These are phyloP conservation scores for Pythium dissotocum DNA, from an alignment of 352 stramenopile genomes.

Conservation along the genomic window DNA sequence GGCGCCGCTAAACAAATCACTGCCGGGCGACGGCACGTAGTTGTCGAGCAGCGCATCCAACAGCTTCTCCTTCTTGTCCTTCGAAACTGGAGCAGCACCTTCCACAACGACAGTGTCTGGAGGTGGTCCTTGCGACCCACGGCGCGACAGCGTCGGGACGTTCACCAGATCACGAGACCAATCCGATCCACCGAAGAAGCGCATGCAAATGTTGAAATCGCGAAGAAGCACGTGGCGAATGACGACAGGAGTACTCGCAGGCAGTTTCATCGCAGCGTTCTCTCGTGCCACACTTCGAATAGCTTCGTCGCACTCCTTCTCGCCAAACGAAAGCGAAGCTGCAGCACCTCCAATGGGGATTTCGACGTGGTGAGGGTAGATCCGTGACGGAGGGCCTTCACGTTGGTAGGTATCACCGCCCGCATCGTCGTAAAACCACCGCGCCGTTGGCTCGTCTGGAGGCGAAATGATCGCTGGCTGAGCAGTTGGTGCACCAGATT, in stretches of 20 bases:
- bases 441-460: slow-evolving; percentile 69
- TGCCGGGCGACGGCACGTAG: slow-evolving; percentile 67
- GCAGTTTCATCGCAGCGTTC: slow-evolving; percentile 46
- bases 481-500: slow-evolving; percentile 40
- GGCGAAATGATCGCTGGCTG: slow-evolving; percentile 57
- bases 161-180: slow-evolving; percentile 66
- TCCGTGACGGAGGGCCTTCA: slow-evolving; percentile 63
- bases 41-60: slow-evolving; percentile 81
- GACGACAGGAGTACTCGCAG: slow-evolving; percentile 55
- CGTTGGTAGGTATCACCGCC: slow-evolving; percentile 32
- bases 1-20: slow-evolving; percentile 48
- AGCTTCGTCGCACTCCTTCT: slow-evolving; percentile 77
- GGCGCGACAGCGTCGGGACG: slow-evolving; percentile 25
- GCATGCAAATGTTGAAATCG: slow-evolving; percentile 88
- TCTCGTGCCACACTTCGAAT: slow-evolving; percentile 74
- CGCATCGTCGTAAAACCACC: slow-evolving; percentile 80
- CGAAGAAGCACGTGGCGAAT: slow-evolving; percentile 81
- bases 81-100: neutral
- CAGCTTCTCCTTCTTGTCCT: slow-evolving; percentile 65
- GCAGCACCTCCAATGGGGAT: slow-evolving; percentile 82
- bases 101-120: slow-evolving; percentile 3
- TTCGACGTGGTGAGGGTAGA: slow-evolving; percentile 87
- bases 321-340: slow-evolving; percentile 83
- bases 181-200: slow-evolving; percentile 85
- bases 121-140: slow-evolving; percentile 9